phyloP scores from a whole-genome alignment of 352 stramenopile genomes.

The Blastocystis sp. region DNA sequence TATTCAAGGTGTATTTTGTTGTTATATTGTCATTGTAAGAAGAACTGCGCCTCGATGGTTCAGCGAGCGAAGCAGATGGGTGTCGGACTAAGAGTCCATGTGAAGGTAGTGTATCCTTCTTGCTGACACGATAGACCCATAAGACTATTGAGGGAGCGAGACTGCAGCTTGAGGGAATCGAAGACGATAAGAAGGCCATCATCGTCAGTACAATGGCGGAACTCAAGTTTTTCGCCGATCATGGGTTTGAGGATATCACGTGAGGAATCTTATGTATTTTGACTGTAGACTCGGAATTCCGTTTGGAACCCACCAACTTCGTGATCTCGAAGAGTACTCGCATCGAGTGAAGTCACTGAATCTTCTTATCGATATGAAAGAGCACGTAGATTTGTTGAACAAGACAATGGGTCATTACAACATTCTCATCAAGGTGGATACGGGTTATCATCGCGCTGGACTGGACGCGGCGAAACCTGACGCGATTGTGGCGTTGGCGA shows the following conservation, averaged over 20 bases:
- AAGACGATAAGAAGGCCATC: constrained; percentile 34
- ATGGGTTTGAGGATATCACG: constrained; percentile 54
- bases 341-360: background rate
- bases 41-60: constrained; percentile 14
- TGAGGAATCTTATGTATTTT: background rate
- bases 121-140: background rate
- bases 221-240: constrained; percentile 52
- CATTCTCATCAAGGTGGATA: constrained; percentile 55
- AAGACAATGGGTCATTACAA: constrained; percentile 10
- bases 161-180: constrained; percentile 34
- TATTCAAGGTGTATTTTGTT: background rate
- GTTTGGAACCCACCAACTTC: constrained; percentile 35
- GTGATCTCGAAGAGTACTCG: constrained; percentile 25
- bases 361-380: constrained; percentile 47
- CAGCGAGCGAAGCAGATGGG: background rate
- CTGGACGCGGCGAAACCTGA: background rate
- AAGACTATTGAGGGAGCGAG: constrained; percentile 46
- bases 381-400: constrained; percentile 20
- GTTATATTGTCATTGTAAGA: background rate
- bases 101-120: background rate
- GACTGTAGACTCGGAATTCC: constrained; percentile 52
- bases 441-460: constrained; percentile 52
- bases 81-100: background rate
- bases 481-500: background rate
- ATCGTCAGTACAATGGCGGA: constrained; percentile 51